phyloP scores from a whole-genome alignment of 306 rosid genomes.

The Cyamopsis tetragonoloba region DNA sequence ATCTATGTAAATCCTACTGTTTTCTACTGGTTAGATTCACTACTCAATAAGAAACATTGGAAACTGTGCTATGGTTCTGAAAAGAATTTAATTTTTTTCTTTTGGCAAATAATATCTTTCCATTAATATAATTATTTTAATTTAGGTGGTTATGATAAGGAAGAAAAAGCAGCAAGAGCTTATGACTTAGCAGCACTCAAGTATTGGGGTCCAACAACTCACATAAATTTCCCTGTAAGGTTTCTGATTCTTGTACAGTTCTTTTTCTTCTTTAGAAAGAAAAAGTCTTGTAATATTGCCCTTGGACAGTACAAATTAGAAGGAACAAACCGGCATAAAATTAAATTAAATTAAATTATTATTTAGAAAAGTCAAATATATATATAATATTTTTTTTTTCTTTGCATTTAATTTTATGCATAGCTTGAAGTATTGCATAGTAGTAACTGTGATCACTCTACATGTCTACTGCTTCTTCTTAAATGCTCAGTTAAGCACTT shows the following conservation, averaged over 20 bases:
- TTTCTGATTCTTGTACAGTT: constrained; percentile 20
- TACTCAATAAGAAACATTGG: constrained; percentile 27
- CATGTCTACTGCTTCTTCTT: constrained; percentile 31
- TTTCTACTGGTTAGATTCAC: constrained; percentile 9
- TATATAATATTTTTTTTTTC: too few relatives aligned
- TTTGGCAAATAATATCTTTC: constrained; percentile 19
- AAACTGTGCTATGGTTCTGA: constrained; percentile 37
- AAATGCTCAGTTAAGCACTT: constrained; percentile 65
- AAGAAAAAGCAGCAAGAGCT: constrained; percentile 97
- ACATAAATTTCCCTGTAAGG: constrained; percentile 94
- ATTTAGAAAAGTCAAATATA: constrained; percentile 9
- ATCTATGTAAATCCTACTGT: constrained; percentile 28
- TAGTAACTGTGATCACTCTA: constrained; percentile 24
- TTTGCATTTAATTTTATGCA: constrained; percentile 17
- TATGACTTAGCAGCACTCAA: constrained; percentile 97
- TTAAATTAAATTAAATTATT: too few relatives aligned
- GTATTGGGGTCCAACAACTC: constrained; percentile 99
- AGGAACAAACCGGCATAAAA: background rate
- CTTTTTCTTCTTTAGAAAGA: constrained; percentile 22
- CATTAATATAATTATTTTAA: too few relatives aligned
- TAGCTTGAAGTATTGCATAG: constrained; percentile 20
- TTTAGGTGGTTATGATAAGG: constrained; percentile 99
- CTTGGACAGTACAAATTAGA: background rate
- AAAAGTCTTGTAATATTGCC: background rate
- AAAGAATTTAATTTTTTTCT: constrained; percentile 15